Base-by-base conservation (phyloP, 345 rosid genomes). In the Microcos paniculata region DNA sequence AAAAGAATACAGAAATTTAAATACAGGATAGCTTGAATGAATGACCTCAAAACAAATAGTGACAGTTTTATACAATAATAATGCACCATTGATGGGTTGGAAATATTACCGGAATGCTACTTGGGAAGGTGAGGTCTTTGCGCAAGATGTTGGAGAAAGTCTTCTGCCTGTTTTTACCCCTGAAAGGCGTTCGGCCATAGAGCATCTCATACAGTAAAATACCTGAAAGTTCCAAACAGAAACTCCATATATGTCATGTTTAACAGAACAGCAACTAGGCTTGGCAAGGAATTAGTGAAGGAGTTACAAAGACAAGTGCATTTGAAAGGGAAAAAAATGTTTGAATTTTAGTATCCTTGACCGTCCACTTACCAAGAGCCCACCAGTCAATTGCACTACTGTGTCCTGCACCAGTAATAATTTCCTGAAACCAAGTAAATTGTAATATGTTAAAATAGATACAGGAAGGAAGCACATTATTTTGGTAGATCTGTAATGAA, bases 161-260 rank as follows among this genome's bases (percentile, higher is more conserved):
- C 93, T 86, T 96, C 74, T 92, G 98, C 84, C 99, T 88, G 71
- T 96, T 96, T 86, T 96, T 96, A 38, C 99, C 98, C 78, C 98
- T 86, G 83, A 93, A 96, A 73, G 99, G 97, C 26, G 98, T 96
- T 8, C 98, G 96, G 8, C 98, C 99, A n/a, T 93, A 96, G 52
- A 96, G 85, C 97, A 96, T 96, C 89, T 96, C 99, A 70, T 96
- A 93, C 87, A 96, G 76, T 80, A 96, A 82, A 70, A 93, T 88
- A 71, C 99, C 99, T 96, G 82, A 70, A 82, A 71, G 56, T 66
- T 52, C 75, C 80, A 72, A 9, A 46, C 14, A 77, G 28, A 75
- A 68, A 79, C 42, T 52, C 58, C 58, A 62, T 18, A 4, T 53
- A 26, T 33, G 67, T 58, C 38, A 58, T 28, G 48, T 19, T 21